phyloP scores from a whole-genome alignment of 2,329 filamentous ascomycete species.

The Didymella keratinophila region DNA sequence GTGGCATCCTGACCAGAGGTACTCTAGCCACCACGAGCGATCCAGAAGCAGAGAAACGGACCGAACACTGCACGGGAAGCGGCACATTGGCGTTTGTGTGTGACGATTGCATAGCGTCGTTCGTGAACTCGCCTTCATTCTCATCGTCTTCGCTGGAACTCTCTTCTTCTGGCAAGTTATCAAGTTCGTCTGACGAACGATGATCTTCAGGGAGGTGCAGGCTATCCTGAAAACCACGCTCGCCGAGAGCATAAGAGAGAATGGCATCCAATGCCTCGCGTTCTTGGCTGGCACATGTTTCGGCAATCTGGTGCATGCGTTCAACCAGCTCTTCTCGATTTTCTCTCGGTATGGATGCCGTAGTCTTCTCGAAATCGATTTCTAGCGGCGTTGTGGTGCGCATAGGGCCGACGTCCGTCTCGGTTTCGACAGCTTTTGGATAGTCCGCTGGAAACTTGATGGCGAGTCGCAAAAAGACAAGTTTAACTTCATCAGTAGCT shows the following conservation, averaged over 20 bases:
- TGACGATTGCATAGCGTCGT: constrained; percentile 61
- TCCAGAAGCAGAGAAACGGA: constrained; percentile 65
- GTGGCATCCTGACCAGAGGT: constrained; percentile 54
- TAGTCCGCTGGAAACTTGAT: constrained; percentile 67
- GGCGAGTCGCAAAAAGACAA: constrained; percentile 64
- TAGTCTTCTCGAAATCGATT: constrained; percentile 65
- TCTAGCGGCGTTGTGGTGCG: constrained; percentile 55
- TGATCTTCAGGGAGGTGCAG: constrained; percentile 58
- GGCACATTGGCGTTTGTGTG: constrained; percentile 71
- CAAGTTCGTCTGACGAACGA: constrained; percentile 58
- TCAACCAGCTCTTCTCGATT: constrained; percentile 57
- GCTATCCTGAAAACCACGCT: constrained; percentile 66
- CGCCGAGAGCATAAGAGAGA: constrained; percentile 68
- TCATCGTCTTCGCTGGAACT: constrained; percentile 88
- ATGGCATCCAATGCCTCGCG: constrained; percentile 67
- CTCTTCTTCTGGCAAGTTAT: constrained; percentile 63
- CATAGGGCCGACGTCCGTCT: constrained; percentile 33
- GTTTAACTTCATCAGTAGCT: constrained; percentile 44
- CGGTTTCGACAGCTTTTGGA: constrained; percentile 57
- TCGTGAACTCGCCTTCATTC: constrained; percentile 58
- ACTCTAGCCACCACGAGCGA: constrained; percentile 58
- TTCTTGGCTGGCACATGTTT: constrained; percentile 61
- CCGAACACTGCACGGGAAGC: constrained; percentile 65
- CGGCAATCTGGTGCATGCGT: constrained; percentile 63
- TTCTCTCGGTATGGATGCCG: constrained; percentile 60